These are phyloP conservation scores for Cercospora citrullina DNA, from an alignment of 2,329 filamentous ascomycete species.

Conservation along the genomic window DNA sequence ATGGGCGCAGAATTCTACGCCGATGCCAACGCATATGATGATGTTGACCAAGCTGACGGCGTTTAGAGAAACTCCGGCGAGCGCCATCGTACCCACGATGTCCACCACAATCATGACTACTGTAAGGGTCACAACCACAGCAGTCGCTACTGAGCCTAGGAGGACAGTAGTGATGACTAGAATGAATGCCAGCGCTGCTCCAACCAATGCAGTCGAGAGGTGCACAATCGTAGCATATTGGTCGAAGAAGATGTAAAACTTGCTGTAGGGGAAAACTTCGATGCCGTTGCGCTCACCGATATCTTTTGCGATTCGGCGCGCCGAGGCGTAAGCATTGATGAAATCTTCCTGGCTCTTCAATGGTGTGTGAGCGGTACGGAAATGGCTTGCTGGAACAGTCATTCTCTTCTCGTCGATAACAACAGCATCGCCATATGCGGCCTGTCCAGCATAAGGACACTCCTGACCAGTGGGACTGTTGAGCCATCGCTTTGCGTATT, in stretches of 20 bases:
- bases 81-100: conserved; percentile 91
- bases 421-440: conserved; percentile 81
- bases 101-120: conserved; percentile 93
- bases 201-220: conserved; percentile 76
- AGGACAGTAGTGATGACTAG: conserved; percentile 76
- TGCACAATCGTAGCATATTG: conserved; percentile 86
- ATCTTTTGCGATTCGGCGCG: conserved; percentile 79
- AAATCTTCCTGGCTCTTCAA: conserved; percentile 88
- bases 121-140: conserved; percentile 76
- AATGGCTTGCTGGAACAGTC: conserved; percentile 80
- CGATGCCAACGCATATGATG: conserved; percentile 94
- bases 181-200: conserved; percentile 81
- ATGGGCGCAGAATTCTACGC: conserved; percentile 96
- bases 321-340: conserved; percentile 84
- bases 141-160: conserved; percentile 80
- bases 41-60: conserved; percentile 94
- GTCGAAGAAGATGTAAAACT: conserved; percentile 99
- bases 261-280: conserved; percentile 91
- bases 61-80: conserved; percentile 86
- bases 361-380: conserved; percentile 85
- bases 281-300: conserved; percentile 73
- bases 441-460: conserved; percentile 85
- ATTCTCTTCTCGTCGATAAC: conserved; percentile 68
- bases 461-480: conserved; percentile 74
- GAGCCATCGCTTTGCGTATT: conserved; percentile 83